Percentiles rank a stretch among this genome's conserved stretches.
phyloP scores from a whole-genome alignment of 179 eudicot genomes.

The Vitellaria paradoxa region DNA sequence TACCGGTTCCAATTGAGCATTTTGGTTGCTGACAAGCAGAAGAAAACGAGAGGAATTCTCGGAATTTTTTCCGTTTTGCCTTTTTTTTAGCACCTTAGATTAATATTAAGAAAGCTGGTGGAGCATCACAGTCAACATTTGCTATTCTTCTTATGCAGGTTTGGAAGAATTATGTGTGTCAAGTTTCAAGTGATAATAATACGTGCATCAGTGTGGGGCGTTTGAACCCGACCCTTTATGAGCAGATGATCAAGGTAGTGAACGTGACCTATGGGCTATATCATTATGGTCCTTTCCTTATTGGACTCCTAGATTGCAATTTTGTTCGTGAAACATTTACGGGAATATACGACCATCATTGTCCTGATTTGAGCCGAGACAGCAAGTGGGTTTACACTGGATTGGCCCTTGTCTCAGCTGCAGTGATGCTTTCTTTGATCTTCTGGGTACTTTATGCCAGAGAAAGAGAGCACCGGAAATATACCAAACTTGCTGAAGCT shows the following conservation, averaged over 20 bases:
- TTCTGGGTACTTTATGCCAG: slow-evolving; percentile 52
- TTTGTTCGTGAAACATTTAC: slow-evolving; percentile 38
- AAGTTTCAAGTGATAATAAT: slow-evolving; percentile 21
- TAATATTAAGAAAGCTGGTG: neutral
- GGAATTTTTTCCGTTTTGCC: too few relatives aligned
- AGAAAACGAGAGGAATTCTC: neutral
- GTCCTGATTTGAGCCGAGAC: slow-evolving; percentile 33
- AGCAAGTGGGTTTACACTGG: slow-evolving; percentile 43
- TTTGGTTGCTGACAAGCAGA: neutral
- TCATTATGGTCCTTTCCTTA: slow-evolving; percentile 42
- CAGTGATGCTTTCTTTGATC: slow-evolving; percentile 47
- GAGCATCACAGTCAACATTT: neutral
- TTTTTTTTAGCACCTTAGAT: neutral
- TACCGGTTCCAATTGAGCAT: neutral
- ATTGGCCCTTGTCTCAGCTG: slow-evolving; percentile 34
- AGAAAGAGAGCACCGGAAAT: slow-evolving; percentile 47
- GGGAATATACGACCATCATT: slow-evolving; percentile 24
- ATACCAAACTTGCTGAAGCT: slow-evolving; percentile 27
- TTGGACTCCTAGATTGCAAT: slow-evolving; percentile 34
- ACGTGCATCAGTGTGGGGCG: slow-evolving; percentile 40
- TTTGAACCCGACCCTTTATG: slow-evolving; percentile 36
- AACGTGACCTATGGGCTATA: slow-evolving; percentile 45
- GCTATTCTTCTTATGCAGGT: slow-evolving; percentile 26
- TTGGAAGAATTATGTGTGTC: slow-evolving; percentile 40
- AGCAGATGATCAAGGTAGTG: slow-evolving; percentile 29